These are phyloP conservation scores for Chlorella sp. DNA, from an alignment of 139 green algal genomes.

Conservation along the genomic window DNA sequence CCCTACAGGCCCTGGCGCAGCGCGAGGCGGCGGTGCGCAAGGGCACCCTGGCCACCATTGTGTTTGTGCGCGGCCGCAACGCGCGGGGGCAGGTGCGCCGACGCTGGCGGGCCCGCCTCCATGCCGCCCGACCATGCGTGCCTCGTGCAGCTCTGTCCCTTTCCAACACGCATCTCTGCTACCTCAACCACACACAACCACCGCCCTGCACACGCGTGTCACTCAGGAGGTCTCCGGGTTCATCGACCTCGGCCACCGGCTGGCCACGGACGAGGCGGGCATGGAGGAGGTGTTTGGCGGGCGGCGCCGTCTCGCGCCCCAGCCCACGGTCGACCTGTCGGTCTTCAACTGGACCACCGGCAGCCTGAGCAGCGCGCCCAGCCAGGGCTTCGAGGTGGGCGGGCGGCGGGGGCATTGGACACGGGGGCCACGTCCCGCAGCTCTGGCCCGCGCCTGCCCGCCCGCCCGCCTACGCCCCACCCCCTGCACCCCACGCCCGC, in stretches of 20 bases:
- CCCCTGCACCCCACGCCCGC: not conserved
- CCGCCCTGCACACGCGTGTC: not conserved
- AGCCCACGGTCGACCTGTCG: slow-evolving; percentile 74
- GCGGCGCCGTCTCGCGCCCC: slow-evolving; percentile 77
- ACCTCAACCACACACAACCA: not conserved
- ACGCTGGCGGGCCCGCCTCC: not conserved
- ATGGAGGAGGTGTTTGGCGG: slow-evolving; percentile 82
- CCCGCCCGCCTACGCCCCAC: not conserved
- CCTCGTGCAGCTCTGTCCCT: too few relatives aligned
- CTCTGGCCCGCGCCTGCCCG: not conserved
- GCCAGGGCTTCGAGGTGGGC: slow-evolving; percentile 81
- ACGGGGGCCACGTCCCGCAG: not conserved
- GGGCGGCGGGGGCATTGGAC: not conserved
- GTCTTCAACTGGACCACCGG: slow-evolving; percentile 96
- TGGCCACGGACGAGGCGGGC: slow-evolving; percentile 52
- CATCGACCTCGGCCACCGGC: slow-evolving; percentile 85
- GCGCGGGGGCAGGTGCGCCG: slow-evolving; percentile 57
- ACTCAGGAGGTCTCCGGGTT: slow-evolving; percentile 87
- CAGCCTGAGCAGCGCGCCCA: slow-evolving; percentile 76
- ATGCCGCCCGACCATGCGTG: too few relatives aligned
- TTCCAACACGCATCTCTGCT: too few relatives aligned
- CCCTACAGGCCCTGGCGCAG: slow-evolving; percentile 67
- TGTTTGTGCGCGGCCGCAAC: slow-evolving; percentile 89
- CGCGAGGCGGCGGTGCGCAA: slow-evolving; percentile 83
- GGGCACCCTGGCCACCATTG: slow-evolving; percentile 88